Evolutionary conservation across 306 rosid species (phyloP).

Genomic region (Aeschynomene evenia): DNA sequence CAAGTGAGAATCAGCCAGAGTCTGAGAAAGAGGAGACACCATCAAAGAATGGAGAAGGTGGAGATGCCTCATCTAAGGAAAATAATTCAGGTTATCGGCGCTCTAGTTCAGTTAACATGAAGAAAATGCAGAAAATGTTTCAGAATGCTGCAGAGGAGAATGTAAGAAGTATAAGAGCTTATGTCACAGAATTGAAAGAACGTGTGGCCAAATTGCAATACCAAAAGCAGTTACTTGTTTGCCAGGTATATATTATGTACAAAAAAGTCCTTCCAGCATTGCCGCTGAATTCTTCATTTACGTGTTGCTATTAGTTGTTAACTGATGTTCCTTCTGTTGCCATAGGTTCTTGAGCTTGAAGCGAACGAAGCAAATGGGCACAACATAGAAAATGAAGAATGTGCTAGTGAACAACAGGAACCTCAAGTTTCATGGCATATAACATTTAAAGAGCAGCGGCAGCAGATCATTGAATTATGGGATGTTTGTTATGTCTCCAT

Average conservation of each 20-base stretch:
- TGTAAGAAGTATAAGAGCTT: constrained; percentile 93
- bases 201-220: constrained; percentile 98
- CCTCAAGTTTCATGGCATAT: constrained; percentile 81
- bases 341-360: constrained; percentile 93
- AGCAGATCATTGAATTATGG: constrained; percentile 91
- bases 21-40: constrained; percentile 84
- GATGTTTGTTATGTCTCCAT: constrained; percentile 86
- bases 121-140: constrained; percentile 99
- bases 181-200: constrained; percentile 98
- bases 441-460: constrained; percentile 74
- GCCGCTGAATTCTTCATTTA: constrained; percentile 1
- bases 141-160: constrained; percentile 99
- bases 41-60: constrained; percentile 82
- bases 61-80: constrained; percentile 84
- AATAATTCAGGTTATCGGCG: constrained; percentile 71
- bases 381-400: constrained; percentile 62
- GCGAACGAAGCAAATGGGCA: constrained; percentile 93
- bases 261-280: background rate
- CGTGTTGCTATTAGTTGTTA: background rate
- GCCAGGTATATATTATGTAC: constrained; percentile 70
- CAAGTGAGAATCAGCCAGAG: constrained; percentile 53
- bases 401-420: constrained; percentile 51
- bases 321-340: constrained; percentile 1
- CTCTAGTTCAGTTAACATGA: constrained; percentile 95
- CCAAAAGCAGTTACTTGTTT: constrained; percentile 96